These are phyloP conservation scores for Anthoceros angustus DNA, from an alignment of 225 moss, liverwort and hornwort genomes.

Conservation along the genomic window DNA sequence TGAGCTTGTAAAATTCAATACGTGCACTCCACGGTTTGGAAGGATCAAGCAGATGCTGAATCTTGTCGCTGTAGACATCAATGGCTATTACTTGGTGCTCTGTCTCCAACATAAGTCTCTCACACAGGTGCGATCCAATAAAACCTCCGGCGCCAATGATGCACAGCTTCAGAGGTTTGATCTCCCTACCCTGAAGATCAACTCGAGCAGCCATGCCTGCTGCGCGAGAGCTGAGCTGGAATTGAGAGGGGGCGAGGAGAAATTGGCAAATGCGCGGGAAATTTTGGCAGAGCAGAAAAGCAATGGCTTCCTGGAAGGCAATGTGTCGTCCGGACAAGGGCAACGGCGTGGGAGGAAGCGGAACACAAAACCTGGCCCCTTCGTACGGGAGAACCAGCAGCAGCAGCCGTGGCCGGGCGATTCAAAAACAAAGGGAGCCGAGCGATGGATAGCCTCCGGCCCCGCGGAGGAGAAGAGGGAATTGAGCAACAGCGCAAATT, in stretches of 20 bases:
- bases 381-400: too few species aligned
- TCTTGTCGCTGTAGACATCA: slow-evolving; percentile 43
- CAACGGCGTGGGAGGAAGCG: too few species aligned
- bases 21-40: slow-evolving; percentile 27
- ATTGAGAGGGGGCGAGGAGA: background rate
- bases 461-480: background rate
- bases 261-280: background rate
- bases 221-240: background rate
- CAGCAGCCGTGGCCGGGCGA: too few species aligned
- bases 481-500: background rate
- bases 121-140: slow-evolving; percentile 57
- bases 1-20: slow-evolving; percentile 38
- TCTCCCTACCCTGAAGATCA: slow-evolving; percentile 32
- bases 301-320: background rate
- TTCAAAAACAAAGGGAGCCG: too few species aligned
- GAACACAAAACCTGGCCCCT: too few species aligned
- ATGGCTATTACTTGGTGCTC: slow-evolving; percentile 29
- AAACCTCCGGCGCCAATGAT: slow-evolving; percentile 48
- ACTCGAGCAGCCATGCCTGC: slow-evolving; percentile 9
- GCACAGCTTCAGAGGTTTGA: slow-evolving; percentile 24
- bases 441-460: too few species aligned
- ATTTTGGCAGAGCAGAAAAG: background rate
- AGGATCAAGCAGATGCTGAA: slow-evolving; percentile 33
- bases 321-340: too few species aligned
- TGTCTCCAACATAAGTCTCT: slow-evolving; percentile 40